These are phyloP conservation scores for Lichtheimia ramosa DNA, from an alignment of 371 early-diverging fungal species.

Conservation along the genomic window DNA sequence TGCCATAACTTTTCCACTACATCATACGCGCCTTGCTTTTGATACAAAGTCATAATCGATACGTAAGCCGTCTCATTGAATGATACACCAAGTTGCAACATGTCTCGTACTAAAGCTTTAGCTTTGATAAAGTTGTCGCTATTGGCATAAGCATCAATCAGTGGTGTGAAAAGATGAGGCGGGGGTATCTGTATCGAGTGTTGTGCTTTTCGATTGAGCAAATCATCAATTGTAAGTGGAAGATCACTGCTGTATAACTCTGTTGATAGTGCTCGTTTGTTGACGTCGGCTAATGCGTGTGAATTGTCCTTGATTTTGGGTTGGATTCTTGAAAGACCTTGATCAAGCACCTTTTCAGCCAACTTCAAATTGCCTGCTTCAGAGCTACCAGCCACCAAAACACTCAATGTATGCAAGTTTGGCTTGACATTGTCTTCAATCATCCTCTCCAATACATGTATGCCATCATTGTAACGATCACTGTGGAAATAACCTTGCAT, in stretches of 20 bases:
- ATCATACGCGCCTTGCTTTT: conserved; percentile 19
- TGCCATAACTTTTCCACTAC: conserved; percentile 37
- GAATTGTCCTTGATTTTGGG: conserved; percentile 3
- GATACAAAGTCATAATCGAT: conserved; percentile 34
- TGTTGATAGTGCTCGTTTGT: background rate
- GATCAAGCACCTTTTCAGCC: conserved; percentile 21
- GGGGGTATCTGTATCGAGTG: conserved; percentile 8
- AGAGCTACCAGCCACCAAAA: conserved; percentile 26
- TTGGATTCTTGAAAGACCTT: background rate
- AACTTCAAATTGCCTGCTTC: conserved; percentile 19
- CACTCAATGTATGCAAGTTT: conserved; percentile 21
- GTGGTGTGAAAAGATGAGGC: conserved; percentile 35
- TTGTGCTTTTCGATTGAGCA: conserved; percentile 16
- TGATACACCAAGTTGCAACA: conserved; percentile 21
- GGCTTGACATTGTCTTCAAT: conserved; percentile 26
- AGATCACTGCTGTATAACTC: conserved; percentile 17
- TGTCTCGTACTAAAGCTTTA: conserved; percentile 16
- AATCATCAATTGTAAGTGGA: conserved; percentile 34
- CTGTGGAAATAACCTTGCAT: conserved; percentile 41
- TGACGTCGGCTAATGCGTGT: conserved; percentile 6
- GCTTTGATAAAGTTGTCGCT: conserved; percentile 11
- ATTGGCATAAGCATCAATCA: conserved; percentile 24
- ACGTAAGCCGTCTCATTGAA: conserved; percentile 21
- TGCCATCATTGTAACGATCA: conserved; percentile 20
- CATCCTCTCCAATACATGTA: conserved; percentile 35